phyloP scores from a whole-genome alignment of 441 rosid species.

The Mallotus japonicus region DNA sequence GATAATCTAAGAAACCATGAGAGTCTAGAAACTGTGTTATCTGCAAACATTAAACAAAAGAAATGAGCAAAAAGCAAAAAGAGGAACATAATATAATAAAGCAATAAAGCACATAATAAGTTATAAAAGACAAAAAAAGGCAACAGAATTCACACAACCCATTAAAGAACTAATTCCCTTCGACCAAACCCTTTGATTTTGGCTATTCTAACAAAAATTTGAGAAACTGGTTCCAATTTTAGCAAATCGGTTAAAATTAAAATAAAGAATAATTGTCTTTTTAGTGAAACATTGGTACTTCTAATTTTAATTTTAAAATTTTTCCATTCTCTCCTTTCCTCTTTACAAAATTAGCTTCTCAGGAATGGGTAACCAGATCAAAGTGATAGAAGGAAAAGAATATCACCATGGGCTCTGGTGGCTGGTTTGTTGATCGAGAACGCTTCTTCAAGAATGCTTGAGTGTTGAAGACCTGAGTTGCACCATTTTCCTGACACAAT shows the following conservation, averaged over 20 bases:
- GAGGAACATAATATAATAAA: conserved; percentile 6
- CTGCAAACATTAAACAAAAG: conserved; percentile 42
- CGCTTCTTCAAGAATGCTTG: conserved; percentile 95
- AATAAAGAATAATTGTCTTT: background rate
- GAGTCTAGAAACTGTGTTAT: conserved; percentile 80
- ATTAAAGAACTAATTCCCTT: background rate
- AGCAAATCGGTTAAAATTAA: background rate
- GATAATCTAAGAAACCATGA: conserved; percentile 89
- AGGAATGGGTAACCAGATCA: conserved; percentile 1
- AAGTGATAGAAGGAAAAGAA: conserved; percentile 18
- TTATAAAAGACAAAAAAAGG: background rate
- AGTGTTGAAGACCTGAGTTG: conserved; percentile 63
- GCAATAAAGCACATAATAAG: background rate
- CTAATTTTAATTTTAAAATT: too few relatives aligned
- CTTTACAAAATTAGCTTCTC: background rate
- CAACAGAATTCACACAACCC: conserved; percentile 32
- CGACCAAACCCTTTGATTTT: background rate
- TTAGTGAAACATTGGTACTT: background rate
- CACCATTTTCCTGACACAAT: conserved; percentile 65
- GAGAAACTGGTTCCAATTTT: background rate
- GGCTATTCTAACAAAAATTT: background rate
- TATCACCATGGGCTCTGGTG: conserved; percentile 87
- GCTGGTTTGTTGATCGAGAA: conserved; percentile 86
- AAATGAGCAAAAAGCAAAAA: background rate
- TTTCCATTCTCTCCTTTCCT: background rate